phyloP scores from a whole-genome alignment of 371 early-diverging fungal species.

The Funneliformis caledonium region DNA sequence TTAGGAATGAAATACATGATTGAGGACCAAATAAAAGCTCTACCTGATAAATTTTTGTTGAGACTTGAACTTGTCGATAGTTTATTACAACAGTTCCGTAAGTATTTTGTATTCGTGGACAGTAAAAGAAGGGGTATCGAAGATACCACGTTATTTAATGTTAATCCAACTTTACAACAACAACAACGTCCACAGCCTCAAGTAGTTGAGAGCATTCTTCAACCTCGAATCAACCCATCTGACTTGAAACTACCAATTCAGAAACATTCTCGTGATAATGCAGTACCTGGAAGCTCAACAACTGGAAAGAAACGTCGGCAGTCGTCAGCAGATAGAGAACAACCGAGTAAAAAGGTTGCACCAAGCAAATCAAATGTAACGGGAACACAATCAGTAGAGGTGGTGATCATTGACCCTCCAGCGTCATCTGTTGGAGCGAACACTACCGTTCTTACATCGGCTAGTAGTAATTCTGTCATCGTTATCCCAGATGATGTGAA shows the following conservation, averaged over 20 bases:
- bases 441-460: background rate
- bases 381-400: background rate
- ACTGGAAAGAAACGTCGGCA: background rate
- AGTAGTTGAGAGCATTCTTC: background rate
- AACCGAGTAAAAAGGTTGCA: background rate
- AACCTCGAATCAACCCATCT: background rate
- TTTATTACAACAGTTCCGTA: slow-evolving; percentile 6
- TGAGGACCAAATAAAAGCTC: slow-evolving; percentile 28
- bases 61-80: slow-evolving; percentile 2
- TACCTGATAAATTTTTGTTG: slow-evolving; percentile 11
- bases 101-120: slow-evolving; percentile 19
- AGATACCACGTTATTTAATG: background rate
- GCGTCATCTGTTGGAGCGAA: background rate
- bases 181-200: background rate
- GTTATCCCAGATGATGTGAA: slow-evolving; percentile 19
- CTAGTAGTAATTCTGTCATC: background rate
- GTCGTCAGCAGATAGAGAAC: background rate
- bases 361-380: background rate
- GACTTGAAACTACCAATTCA: slow-evolving; percentile 1
- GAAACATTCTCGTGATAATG: background rate
- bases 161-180: background rate
- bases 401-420: slow-evolving; percentile 1
- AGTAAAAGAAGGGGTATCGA: background rate
- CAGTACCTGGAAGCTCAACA: background rate
- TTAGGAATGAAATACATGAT: slow-evolving; percentile 35